Evolutionary conservation across 169 alveolate species (phyloP).

Genomic region (Toxoplasma gondii): DNA sequence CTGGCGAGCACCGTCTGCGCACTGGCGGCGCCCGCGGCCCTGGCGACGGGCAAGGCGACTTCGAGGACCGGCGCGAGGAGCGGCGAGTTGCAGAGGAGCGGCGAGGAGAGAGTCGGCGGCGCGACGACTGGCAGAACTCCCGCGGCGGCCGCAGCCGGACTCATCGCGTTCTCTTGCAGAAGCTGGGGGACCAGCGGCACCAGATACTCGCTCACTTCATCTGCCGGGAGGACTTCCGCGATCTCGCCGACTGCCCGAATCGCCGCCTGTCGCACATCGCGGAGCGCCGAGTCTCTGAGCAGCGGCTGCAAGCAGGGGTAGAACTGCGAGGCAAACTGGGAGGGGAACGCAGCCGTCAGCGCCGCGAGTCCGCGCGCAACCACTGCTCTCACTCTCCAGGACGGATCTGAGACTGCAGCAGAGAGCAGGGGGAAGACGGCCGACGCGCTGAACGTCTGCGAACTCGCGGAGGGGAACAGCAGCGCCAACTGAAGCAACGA

Average conservation of each 20-base stretch:
- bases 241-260: background rate
- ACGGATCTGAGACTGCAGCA: constrained; percentile 2
- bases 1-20: background rate
- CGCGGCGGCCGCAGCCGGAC: background rate
- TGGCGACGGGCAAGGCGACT: constrained; percentile 36
- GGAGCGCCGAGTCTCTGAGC: constrained; percentile 37
- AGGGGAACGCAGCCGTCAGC: background rate
- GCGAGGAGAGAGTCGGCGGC: constrained; percentile 24
- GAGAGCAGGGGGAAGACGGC: background rate
- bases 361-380: background rate
- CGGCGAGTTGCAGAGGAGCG: constrained; percentile 11
- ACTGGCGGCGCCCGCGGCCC: background rate
- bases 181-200: constrained; percentile 37
- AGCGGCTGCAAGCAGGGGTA: constrained; percentile 7
- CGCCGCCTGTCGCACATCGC: constrained; percentile 50
- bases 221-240: background rate
- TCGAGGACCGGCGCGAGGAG: constrained; percentile 23
- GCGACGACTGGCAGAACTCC: constrained; percentile 28
- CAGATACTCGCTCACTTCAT: background rate
- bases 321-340: background rate
- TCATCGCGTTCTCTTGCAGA: background rate
- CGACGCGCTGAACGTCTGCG: background rate
- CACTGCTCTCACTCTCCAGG: constrained; percentile 51
- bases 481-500: constrained; percentile 13
- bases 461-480: background rate